These are phyloP conservation scores for Xanthoconium stramineum DNA, from an alignment of 768 basidiomycete genomes.

Conservation along the genomic window DNA sequence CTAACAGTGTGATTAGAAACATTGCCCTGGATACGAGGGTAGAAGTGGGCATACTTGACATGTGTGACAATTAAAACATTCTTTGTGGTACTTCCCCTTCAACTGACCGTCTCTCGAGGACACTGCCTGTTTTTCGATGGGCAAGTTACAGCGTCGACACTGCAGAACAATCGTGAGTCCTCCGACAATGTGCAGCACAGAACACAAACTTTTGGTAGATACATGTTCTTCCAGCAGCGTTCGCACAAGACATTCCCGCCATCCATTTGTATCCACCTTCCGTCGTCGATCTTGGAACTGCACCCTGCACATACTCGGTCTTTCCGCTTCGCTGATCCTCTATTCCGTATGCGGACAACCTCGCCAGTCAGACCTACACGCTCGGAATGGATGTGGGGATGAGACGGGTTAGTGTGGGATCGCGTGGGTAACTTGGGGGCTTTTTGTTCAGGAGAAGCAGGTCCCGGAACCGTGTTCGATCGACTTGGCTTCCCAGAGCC, in stretches of 20 bases:
- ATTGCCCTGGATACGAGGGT: background rate
- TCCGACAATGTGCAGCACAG: background rate
- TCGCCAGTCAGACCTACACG: conserved; percentile 25
- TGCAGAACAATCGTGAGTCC: conserved; percentile 26
- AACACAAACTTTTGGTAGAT: conserved; percentile 76
- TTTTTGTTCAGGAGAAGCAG: conserved; percentile 42
- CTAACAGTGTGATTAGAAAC: conserved; percentile 34
- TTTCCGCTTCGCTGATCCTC: conserved; percentile 33
- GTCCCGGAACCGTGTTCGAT: conserved; percentile 52
- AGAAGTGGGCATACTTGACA: conserved; percentile 58
- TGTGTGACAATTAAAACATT: conserved; percentile 84
- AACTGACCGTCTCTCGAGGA: conserved; percentile 90
- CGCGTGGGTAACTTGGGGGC: conserved; percentile 55
- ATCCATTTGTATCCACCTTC: conserved; percentile 79
- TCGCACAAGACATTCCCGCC: conserved; percentile 81
- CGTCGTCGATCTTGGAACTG: conserved; percentile 65
- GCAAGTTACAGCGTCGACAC: conserved; percentile 84
- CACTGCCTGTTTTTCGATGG: conserved; percentile 90
- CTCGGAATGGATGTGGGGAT: conserved; percentile 33
- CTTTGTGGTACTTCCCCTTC: conserved; percentile 91
- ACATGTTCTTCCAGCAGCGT: conserved; percentile 93
- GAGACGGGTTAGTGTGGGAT: conserved; percentile 48
- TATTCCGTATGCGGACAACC: conserved; percentile 30
- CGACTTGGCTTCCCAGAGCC: conserved; percentile 34
- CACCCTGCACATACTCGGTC: conserved; percentile 65